Conservation (phyloP, 306 rosid species). For the Acacia melanoxylon region DNA sequence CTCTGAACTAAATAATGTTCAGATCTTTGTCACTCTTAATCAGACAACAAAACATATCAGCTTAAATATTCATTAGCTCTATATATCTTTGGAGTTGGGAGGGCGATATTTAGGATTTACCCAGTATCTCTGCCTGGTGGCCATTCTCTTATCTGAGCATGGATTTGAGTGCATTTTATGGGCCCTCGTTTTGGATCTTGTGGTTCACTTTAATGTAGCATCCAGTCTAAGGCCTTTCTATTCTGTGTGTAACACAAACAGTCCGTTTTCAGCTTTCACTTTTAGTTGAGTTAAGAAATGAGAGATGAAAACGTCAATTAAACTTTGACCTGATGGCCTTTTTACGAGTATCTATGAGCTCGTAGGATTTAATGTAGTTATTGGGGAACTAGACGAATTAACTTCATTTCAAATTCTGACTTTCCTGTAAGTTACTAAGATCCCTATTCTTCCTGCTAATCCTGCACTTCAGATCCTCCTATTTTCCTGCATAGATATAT, state of each 20-base stretch:
- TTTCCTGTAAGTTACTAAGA: neutral
- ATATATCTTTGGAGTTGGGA: neutral
- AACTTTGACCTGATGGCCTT: neutral
- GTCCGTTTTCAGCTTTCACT: conserved; percentile 1
- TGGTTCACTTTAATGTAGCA: neutral
- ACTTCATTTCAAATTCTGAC: neutral
- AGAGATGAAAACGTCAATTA: conserved; percentile 4
- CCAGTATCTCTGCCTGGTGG: neutral
- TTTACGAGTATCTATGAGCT: neutral
- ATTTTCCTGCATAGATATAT: neutral
- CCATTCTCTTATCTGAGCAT: neutral
- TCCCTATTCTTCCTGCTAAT: neutral
- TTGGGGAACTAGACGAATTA: neutral
- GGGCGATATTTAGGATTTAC: neutral
- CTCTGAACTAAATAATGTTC: neutral
- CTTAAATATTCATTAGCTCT: neutral
- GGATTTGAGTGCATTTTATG: neutral
- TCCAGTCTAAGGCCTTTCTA: neutral
- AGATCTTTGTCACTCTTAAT: conserved; percentile 14
- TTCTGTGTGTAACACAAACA: conserved; percentile 15
- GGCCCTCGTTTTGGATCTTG: neutral
- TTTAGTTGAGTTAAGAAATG: neutral
- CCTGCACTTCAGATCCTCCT: neutral
- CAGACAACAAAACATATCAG: neutral
- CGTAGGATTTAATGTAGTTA: neutral